Evolutionary conservation across 1,284 basidiomycete species (phyloP).

Genomic region (Pseudomicrostroma phylloplanum): DNA sequence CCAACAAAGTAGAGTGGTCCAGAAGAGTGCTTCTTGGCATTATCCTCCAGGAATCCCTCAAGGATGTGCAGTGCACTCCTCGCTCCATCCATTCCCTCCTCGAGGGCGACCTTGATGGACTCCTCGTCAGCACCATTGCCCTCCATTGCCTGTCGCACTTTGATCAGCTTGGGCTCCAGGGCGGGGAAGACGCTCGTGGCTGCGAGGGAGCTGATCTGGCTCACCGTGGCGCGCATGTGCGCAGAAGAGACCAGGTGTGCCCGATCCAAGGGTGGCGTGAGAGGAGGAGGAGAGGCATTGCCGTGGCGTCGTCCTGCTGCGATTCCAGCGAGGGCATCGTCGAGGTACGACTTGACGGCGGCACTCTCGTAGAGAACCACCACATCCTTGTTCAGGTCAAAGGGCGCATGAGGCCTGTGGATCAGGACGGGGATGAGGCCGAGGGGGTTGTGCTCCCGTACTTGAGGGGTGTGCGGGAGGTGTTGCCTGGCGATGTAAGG

Average conservation of each 20-base stretch:
- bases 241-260: background rate
- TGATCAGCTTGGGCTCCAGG: slow-evolving; percentile 12
- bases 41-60: slow-evolving; percentile 7
- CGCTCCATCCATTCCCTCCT: slow-evolving; percentile 6
- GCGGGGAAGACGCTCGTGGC: slow-evolving; percentile 8
- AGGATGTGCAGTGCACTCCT: slow-evolving; percentile 5
- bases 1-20: slow-evolving; percentile 4
- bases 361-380: slow-evolving; percentile 14
- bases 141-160: slow-evolving; percentile 13
- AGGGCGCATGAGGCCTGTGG: slow-evolving; percentile 12
- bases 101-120: slow-evolving; percentile 10
- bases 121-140: slow-evolving; percentile 13
- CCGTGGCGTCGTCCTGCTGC: background rate
- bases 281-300: background rate
- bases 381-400: background rate
- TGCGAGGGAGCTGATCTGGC: slow-evolving; percentile 14
- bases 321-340: slow-evolving; percentile 4
- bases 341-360: slow-evolving; percentile 14
- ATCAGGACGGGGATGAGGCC: slow-evolving; percentile 15
- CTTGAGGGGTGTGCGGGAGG: slow-evolving; percentile 10
- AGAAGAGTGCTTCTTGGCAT: background rate
- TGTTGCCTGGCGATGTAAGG: slow-evolving; percentile 7
- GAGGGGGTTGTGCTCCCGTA: slow-evolving; percentile 10
- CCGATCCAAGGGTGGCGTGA: background rate
- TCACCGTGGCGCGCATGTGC: slow-evolving; percentile 6